Base-by-base conservation (phyloP, 2,329 filamentous ascomycete genomes). In the Hypoxylon sp. region DNA sequence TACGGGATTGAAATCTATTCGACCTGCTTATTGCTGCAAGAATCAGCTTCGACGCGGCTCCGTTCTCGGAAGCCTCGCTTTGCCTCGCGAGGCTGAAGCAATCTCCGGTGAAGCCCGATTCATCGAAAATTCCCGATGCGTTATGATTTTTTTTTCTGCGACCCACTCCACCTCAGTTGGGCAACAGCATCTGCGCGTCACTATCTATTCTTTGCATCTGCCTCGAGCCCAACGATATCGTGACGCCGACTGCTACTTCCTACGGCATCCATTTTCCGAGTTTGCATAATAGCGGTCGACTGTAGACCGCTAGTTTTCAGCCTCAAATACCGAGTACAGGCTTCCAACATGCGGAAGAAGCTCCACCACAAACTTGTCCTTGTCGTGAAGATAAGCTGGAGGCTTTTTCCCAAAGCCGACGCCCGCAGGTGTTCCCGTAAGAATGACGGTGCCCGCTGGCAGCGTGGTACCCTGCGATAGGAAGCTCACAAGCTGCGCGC, bases 381-480 rank as follows among this genome's bases (percentile, higher is more conserved):
- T 81, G 4, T 80, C 76, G 7, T 76, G 71, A 6, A 84, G 72
- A 24, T 78, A 77, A 46, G 79, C 77, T 67, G 80, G 79, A 24
- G 80, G 80, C 39, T 76, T 78, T 51, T 75, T 78, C 0, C 79
- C 78, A 55, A 80, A 77, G 3, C 82, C 81, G 1, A 84, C 80
- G 6, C 81, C 81, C 0, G 82, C 79, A 1, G 81, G 81, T 0
- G 81, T 83, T 2, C 82, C 82, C 0, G 82, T 83, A 59, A 83
- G 79, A 53, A 84, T 83, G 13, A 82, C 73, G 0, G 79, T 84
- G 0, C 82, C 81, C 1, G 76, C 72, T 2, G 74, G 79, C 3
- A 83, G 75, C 1, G 82, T 84, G 0, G 83, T 82, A 19, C 82
- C 78, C 66, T 83, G 81, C 0, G 82, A 83, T 10, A 82, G 60